Percentiles rank a stretch among this genome's conserved stretches.
These are phyloP conservation scores for Cocos nucifera DNA, from an alignment of 176 grass and related monocot genomes.

Conservation along the genomic window DNA sequence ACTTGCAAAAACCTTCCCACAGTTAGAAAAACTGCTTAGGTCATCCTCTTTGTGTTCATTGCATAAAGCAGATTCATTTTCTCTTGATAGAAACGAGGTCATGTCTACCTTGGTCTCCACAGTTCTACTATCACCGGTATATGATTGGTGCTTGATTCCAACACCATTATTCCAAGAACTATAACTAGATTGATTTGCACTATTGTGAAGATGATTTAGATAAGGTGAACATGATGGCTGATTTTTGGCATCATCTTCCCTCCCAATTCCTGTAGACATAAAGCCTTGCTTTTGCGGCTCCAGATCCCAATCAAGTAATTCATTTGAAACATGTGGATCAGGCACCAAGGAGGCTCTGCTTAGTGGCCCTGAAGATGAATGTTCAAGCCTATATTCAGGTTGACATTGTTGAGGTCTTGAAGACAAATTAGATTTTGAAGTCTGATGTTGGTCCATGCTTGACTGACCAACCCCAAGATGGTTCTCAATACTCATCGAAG, in stretches of 20 bases:
- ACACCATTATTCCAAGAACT: constrained; percentile 23
- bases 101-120: constrained; percentile 29
- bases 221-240: constrained; percentile 20
- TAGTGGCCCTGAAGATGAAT: constrained; percentile 15
- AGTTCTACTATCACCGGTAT: constrained; percentile 14
- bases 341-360: constrained; percentile 16
- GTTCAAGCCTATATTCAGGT: constrained; percentile 3
- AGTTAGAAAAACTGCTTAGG: constrained; percentile 23
- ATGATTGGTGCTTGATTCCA: constrained; percentile 18
- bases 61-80: constrained; percentile 19
- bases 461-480: constrained; percentile 20
- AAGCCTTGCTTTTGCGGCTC: constrained; percentile 19
- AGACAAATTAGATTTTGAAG: constrained; percentile 11
- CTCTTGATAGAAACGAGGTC: constrained; percentile 9
- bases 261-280: constrained; percentile 16
- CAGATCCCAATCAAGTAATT: constrained; percentile 35
- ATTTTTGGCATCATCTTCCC: constrained; percentile 21
- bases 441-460: constrained; percentile 18
- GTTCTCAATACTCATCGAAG: constrained; percentile 44
- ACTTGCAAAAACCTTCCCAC: constrained; percentile 30
- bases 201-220: constrained; percentile 11
- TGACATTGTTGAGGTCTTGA: constrained; percentile 15
- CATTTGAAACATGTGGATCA: constrained; percentile 28
- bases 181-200: constrained; percentile 6
- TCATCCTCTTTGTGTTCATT: constrained; percentile 34